Base-by-base conservation (phyloP, 148 eudicot species). In the Selenicereus undatus region DNA sequence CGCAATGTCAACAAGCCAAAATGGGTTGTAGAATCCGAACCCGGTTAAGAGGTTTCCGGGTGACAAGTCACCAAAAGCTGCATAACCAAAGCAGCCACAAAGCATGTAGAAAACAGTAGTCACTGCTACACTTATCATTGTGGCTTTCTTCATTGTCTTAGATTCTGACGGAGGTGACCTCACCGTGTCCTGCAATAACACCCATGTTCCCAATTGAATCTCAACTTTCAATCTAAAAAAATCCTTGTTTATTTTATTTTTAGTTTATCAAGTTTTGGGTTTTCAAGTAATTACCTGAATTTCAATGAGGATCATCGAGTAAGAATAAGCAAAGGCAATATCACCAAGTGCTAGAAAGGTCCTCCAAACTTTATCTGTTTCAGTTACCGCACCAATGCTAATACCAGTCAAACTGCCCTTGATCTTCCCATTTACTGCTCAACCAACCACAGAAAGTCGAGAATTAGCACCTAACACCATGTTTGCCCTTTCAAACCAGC, bases 321-420 rank as follows among this genome's bases (percentile, higher is more conserved):
- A 91, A 52, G 95, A 91, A 72, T 91, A 91, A 16, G 95, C 95
- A 75, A 91, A 91, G 32, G 95, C 95, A 66, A 91, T 90, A 68
- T 88, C 95, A 22, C 95, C 95, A 50, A 91, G 90, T 26, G 94
- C 90, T 81, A 88, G 94, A 76, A 90, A 89, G 81, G 74, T 90
- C 76, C 91, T 86, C 96, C 96, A 92, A 39, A 90, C 76, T 70
- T 92, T 92, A 24, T 92, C 83, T 4, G 84, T 83, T 81, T 87
- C 72, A 17, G 91, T 58, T 20, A 90, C 94, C 18, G 56, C 68
- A 14, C 94, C 94, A 65, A 91, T 74, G 85, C 92, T 91, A 4
- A 80, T 73, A 88, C 97, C 97, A 58, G 89, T 79, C 75, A 83
- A 16, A 79, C 79, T 79, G 29, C 85, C 85, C 80, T 43, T 83